Conservation (phyloP, 495 filamentous ascomycete genomes). For the Aspergillus conjunctus region DNA sequence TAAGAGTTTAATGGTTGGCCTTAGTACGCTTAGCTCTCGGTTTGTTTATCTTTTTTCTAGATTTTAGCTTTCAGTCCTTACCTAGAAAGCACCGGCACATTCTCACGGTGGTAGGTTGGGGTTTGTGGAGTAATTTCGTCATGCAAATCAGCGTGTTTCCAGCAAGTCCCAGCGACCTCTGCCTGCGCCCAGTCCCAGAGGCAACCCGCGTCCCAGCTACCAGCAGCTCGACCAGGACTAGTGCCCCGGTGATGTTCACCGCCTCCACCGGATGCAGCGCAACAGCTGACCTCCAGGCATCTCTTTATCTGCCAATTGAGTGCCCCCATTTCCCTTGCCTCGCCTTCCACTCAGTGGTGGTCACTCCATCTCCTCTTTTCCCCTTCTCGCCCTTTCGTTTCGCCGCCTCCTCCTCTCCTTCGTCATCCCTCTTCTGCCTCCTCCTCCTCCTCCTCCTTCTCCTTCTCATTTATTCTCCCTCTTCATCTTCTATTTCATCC, state of each 20-base stretch:
- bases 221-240: constrained; percentile 1
- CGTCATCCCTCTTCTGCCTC: constrained; percentile 7
- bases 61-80: not conserved
- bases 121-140: not conserved
- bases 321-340: constrained; percentile 20
- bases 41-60: not conserved
- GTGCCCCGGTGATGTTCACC: constrained; percentile 8
- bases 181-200: not conserved
- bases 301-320: constrained; percentile 25
- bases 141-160: not conserved
- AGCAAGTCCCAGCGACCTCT: not conserved
- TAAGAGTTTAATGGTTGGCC: not conserved
- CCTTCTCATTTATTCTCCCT: constrained; percentile 9
- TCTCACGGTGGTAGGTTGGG: no score
- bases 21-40: not conserved
- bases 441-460: constrained; percentile 15
- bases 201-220: not conserved
- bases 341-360: not conserved
- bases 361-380: constrained; percentile 5
- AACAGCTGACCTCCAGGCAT: constrained; percentile 29
- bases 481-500: constrained; percentile 10
- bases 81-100: not conserved
- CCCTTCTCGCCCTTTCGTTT: no score
- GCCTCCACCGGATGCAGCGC: constrained; percentile 19
- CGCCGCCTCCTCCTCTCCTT: not conserved